Evolutionary conservation across 2,329 filamentous ascomycete species (phyloP).

Genomic region (Xylariaceae sp.): DNA sequence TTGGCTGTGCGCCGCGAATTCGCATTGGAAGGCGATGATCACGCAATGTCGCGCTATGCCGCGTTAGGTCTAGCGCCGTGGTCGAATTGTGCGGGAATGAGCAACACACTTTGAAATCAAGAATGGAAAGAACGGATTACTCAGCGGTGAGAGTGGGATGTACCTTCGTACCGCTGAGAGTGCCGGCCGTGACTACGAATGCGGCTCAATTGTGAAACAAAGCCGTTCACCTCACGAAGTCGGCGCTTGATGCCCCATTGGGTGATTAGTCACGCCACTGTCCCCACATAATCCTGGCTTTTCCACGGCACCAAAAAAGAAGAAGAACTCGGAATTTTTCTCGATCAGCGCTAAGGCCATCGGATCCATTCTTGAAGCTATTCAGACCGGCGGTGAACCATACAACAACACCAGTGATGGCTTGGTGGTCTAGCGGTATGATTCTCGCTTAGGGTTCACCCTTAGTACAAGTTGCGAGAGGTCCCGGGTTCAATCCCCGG

Average conservation of each 20-base stretch:
- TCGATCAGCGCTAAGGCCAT: background rate
- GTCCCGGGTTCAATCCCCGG: slow-evolving; percentile 8
- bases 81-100: background rate
- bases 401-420: background rate
- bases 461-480: slow-evolving; percentile 14
- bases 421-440: slow-evolving; percentile 61
- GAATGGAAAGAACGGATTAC: background rate
- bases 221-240: background rate
- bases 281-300: too few species aligned
- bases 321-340: background rate
- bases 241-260: too few species aligned
- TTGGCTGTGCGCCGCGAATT: slow-evolving; percentile 1
- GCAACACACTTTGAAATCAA: background rate
- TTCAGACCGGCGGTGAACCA: background rate
- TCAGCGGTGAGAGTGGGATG: background rate
- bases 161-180: background rate
- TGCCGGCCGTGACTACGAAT: background rate
- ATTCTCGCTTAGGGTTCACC: slow-evolving; percentile 60
- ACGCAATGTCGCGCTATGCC: slow-evolving; percentile 18
- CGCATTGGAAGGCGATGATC: slow-evolving; percentile 15
- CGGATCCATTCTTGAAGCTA: background rate
- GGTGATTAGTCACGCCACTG: too few species aligned
- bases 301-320: background rate
- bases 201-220: background rate
- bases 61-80: slow-evolving; percentile 2